Base-by-base conservation (phyloP, 1,284 basidiomycete genomes). In the Kalmanozyma brasiliensis region DNA sequence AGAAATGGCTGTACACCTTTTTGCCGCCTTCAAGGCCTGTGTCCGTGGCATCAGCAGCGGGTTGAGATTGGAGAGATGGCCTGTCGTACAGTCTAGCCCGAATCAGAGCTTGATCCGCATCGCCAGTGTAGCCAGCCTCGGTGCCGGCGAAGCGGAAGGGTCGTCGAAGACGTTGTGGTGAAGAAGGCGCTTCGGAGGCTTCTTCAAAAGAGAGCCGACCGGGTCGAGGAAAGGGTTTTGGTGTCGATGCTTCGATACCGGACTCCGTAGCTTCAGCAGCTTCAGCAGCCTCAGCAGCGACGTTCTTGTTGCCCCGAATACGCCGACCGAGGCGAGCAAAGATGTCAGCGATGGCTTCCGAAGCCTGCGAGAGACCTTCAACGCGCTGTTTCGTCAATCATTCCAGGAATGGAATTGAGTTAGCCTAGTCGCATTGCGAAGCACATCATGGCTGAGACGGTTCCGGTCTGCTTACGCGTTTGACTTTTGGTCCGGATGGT, bases 51-150 rank as follows among this genome's bases (percentile, higher is more conserved):
- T 40, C 17, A 22, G 26, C 5, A 11, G 13, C 26, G 4, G 30
- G 26, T 13, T 4, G 23, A 29, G 29, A 6, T 7, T 23, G 20
- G 19, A 51, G 43, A 23, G 57, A 45, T 37, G 52, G 52, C 19
- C 38, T n/a, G 1, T 40, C 35, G 44, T 56, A 48, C 4, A 17
- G 22, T 24, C 34, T 63, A 33, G 29, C 16, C 3, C 8, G 1
- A 2, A 24, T 29, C 10, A 16, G 0, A 9, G 37, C 48, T 17
- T 17, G 34, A 26, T 63, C 60, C 30, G 35, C 38, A 24, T 63
- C 60, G n/a, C 33, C 49, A 22, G 26, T 30, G 34, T 63, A 63
- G 29, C 60, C 60, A 23, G 22, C 40, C 16, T 56, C 44, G 19
- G 56, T 45, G 20, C 52, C 42, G 7, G 9, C 14, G 49, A 63